Evolutionary conservation across 2,329 filamentous ascomycete species (phyloP), one percentile per base, ranked within the genome.

Genomic region (Xylaria sp.): DNA sequence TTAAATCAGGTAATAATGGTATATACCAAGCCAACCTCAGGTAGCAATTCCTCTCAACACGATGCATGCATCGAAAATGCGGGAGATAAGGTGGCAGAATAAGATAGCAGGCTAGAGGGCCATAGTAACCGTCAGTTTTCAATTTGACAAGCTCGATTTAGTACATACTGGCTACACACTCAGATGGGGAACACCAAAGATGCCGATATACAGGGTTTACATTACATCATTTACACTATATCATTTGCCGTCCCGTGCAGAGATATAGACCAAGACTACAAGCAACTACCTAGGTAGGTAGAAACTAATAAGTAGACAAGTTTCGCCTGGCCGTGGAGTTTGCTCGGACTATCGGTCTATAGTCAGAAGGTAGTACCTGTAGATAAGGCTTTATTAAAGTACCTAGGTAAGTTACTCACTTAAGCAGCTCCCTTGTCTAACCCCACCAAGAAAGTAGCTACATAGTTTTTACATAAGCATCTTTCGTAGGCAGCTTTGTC

Each of bases 201-300:
- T 67, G 61, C 65, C 60, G 65, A 60, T 49, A 69, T 69, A 57
- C 72, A 72, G 64, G 73, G 69, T 62, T 61, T 65, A 69, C 68
- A 73, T 74, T 68, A 51, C 73, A 70, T 60, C 72, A 73, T 69
- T 74, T 68, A 53, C 72, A 70, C 61, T 70, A 72, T n/a, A n/a
- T n/a, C n/a, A n/a, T n/a, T 69, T 64, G 36, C 59, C 44, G 44
- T 63, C 71, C 66, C 50, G 27, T 38, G 65, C 61, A 58, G 57
- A 69, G 62, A 33, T 58, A 53, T 11, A 22, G 10, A 27, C n/a
- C 3, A 9, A 29, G 5, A 29, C 36, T 20, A 53, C 39, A 20
- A n/a, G 13, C 36, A 50, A n/a, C 53, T 39, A 31, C 11, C 29
- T 33, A n/a, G 15, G n/a, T n/a, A n/a, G n/a, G n/a, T n/a, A n/a